phyloP scores from a whole-genome alignment of 169 alveolate genomes.

The Eimeria sp. region DNA sequence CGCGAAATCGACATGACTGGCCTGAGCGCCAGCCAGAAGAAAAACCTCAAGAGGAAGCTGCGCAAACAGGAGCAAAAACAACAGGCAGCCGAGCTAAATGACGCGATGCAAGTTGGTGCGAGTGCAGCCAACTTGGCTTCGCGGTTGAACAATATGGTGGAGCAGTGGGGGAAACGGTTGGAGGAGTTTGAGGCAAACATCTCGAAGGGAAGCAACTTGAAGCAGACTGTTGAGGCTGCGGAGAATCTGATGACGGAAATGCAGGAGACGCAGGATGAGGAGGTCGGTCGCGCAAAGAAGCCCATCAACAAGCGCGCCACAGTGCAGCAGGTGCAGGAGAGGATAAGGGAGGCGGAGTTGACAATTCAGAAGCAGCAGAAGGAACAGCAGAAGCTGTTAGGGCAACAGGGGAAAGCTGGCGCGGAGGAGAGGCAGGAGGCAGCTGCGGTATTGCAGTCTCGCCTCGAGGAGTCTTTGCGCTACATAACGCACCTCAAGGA shows the following conservation, averaged over 20 bases:
- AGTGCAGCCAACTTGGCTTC: slow-evolving; percentile 46
- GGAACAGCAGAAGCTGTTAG: slow-evolving; percentile 61
- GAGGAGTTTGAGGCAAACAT: slow-evolving; percentile 23
- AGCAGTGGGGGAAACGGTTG: slow-evolving; percentile 31
- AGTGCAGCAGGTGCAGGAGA: slow-evolving; percentile 83
- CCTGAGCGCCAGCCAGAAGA: slow-evolving; percentile 78
- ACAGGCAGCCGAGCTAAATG: slow-evolving; percentile 77
- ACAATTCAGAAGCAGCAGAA: slow-evolving; percentile 73
- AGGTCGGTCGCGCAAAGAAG: slow-evolving; percentile 53
- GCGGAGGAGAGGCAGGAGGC: slow-evolving; percentile 11
- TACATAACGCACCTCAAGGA: slow-evolving; percentile 73
- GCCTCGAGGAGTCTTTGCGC: slow-evolving; percentile 78
- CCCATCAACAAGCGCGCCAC: slow-evolving; percentile 79
- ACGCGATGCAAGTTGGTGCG: slow-evolving; percentile 70
- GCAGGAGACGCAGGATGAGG: slow-evolving; percentile 68
- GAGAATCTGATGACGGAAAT: slow-evolving; percentile 65
- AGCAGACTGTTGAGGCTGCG: not conserved
- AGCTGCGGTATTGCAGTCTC: slow-evolving; percentile 23
- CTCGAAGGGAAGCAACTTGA: slow-evolving; percentile 23
- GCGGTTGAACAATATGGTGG: slow-evolving; percentile 12
- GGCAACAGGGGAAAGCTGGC: not conserved
- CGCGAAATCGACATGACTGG: slow-evolving; percentile 79
- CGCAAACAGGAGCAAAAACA: slow-evolving; percentile 82
- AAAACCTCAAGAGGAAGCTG: slow-evolving; percentile 80
- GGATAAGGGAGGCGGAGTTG: slow-evolving; percentile 78